Conservation (phyloP, 352 stramenopile genomes). For the Globisporangium polare region DNA sequence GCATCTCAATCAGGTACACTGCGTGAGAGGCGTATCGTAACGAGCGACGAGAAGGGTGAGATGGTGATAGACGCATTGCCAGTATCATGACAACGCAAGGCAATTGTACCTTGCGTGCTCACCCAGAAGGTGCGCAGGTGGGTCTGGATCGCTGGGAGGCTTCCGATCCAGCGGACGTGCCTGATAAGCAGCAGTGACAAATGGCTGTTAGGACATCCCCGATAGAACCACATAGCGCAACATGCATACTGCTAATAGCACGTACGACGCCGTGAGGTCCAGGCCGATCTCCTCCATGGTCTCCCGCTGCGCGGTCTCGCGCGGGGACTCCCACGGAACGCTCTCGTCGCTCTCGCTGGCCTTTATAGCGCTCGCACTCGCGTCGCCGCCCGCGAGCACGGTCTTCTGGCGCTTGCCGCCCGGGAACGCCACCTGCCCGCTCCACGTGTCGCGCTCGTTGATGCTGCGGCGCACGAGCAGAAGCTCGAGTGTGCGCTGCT, state of each 20-base stretch:
- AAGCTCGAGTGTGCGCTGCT: conserved; percentile 61
- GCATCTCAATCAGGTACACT: conserved; percentile 76
- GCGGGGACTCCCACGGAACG: conserved; percentile 58
- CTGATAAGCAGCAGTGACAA: conserved; percentile 19
- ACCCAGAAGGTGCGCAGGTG: conserved; percentile 62
- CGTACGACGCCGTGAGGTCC: conserved; percentile 50
- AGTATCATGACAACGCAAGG: no score
- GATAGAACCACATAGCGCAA: conserved; percentile 11
- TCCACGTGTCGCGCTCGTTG: conserved; percentile 79
- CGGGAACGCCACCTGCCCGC: conserved; percentile 78
- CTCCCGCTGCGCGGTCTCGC: conserved; percentile 71
- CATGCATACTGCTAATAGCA: conserved; percentile 6
- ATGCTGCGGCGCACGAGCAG: conserved; percentile 72
- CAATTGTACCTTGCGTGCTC: conserved; percentile 52
- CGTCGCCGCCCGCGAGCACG: conserved; percentile 5
- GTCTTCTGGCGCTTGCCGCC: conserved; percentile 60
- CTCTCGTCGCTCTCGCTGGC: conserved; percentile 27
- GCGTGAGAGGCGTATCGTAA: background rate
- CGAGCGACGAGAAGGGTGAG: background rate
- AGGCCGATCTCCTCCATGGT: conserved; percentile 82
- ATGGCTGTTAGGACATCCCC: background rate
- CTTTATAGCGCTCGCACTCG: conserved; percentile 19
- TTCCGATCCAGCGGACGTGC: conserved; percentile 65
- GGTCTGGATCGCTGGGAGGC: conserved; percentile 51
- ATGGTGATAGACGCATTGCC: background rate